These are phyloP conservation scores for Draba incana DNA, from an alignment of 345 rosid genomes.

Conservation along the genomic window DNA sequence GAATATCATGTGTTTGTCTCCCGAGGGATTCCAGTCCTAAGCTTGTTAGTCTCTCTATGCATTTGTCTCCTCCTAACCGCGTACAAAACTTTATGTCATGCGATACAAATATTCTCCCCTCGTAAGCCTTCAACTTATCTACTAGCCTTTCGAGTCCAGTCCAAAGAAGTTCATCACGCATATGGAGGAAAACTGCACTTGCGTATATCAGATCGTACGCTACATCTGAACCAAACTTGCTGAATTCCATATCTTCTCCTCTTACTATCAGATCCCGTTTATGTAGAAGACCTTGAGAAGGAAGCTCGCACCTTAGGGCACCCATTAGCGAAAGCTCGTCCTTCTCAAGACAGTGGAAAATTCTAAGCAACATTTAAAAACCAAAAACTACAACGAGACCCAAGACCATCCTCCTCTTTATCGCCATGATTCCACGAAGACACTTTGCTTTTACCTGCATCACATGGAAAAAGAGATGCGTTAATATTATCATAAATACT, in stretches of 20 bases:
- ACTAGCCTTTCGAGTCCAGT: conserved; percentile 78
- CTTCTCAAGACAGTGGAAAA: conserved; percentile 84
- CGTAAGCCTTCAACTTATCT: conserved; percentile 67
- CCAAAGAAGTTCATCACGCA: conserved; percentile 98
- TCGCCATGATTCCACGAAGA: no score
- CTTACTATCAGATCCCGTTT: conserved; percentile 80
- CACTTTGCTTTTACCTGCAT: no score
- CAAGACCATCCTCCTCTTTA: no score
- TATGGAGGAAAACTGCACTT: conserved; percentile 96
- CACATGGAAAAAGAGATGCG: no score
- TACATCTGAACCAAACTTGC: conserved; percentile 61
- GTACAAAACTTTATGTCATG: conserved; percentile 94
- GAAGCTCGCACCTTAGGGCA: conserved; percentile 91
- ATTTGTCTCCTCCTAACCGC: conserved; percentile 75
- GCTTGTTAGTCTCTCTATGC: conserved; percentile 65
- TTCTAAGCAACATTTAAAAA: no score
- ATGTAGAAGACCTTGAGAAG: conserved; percentile 83
- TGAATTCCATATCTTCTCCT: conserved; percentile 94
- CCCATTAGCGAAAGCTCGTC: conserved; percentile 98
- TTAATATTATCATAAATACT: no score
- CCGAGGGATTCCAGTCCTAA: conserved; percentile 80
- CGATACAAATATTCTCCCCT: conserved; percentile 87
- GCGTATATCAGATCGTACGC: conserved; percentile 85
- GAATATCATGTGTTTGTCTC: conserved; percentile 80
- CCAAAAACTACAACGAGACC: no score